Base-by-base conservation (phyloP, 257 asterid species). In the Paraleonurus japonicus region DNA sequence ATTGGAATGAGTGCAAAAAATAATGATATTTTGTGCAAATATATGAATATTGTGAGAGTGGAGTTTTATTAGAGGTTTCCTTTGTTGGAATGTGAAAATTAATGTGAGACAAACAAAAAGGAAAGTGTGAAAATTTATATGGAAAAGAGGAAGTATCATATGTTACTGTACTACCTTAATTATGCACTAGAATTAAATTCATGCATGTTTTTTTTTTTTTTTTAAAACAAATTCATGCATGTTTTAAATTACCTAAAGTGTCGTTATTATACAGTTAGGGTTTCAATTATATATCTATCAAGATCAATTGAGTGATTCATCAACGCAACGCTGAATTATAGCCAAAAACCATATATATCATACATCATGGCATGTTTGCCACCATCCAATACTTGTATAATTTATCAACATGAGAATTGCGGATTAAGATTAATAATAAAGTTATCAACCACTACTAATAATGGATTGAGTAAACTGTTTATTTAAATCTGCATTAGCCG, bases 361-460 rank as follows among this genome's bases (percentile, higher is more conserved):
- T 39, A 7, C 51, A 15, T 15, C n/a, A 41, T 48, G 33, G 32
- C 57, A 53, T 51, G 77, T 39, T 63, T 33, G 33, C 12, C 65
- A 54, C 71, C 33, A 45, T 8, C 63, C 26, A 7, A 4, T 55
- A 35, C n/a, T 15, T 19, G 65, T n/a, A 28, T 27, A 32, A 30
- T 28, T 61, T 60, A 66, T 48, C 9, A 23, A 30, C 47, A 67
- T 51, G 32, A 13, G 48, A 19, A 22, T 3, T 64, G 69, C 0
- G 15, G 37, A 61, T 59, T 39, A 43, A 58, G 63, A 70, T 69
- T 60, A 51, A 66, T 11, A 45, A 39, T 17, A 60, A 75, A 51
- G 69, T 67, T 61, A 59, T 16, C 50, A 61, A 60, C 60, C 58
- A 71, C 61, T 72, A 66, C 48, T 63, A 71, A 64, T 58, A 33